Conservation (phyloP, 768 basidiomycete genomes). For the Panellus pusillus region DNA sequence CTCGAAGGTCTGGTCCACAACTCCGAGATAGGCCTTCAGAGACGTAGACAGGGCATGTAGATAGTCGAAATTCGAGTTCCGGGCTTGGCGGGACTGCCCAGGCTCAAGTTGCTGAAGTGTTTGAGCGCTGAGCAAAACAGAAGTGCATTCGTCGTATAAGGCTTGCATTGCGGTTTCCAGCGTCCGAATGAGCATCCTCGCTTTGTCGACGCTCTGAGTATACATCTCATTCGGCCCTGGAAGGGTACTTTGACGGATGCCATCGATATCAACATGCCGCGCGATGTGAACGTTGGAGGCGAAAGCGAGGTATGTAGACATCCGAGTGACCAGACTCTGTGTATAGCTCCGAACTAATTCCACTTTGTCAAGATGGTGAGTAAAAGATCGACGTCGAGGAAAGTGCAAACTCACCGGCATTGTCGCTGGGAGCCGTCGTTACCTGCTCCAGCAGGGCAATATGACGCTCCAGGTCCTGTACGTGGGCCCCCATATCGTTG, state of each 20-base stretch:
- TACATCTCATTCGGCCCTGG: conserved; percentile 53
- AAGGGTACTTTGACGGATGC: conserved; percentile 52
- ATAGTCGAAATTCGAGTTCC: conserved; percentile 40
- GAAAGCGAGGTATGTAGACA: conserved; percentile 58
- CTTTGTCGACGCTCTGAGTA: conserved; percentile 64
- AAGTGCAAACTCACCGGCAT: conserved; percentile 36
- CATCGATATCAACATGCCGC: conserved; percentile 81
- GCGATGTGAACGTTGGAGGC: conserved; percentile 77
- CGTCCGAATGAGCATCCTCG: conserved; percentile 63
- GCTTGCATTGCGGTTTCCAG: conserved; percentile 72
- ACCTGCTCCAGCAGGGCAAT: conserved; percentile 40
- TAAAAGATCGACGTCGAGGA: background rate
- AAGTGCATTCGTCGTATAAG: conserved; percentile 68
- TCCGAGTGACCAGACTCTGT: conserved; percentile 51
- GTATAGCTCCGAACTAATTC: conserved; percentile 43
- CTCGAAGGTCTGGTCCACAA: conserved; percentile 61
- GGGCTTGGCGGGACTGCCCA: conserved; percentile 31
- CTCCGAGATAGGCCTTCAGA: conserved; percentile 54
- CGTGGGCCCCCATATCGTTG: conserved; percentile 49
- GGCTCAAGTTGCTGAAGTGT: conserved; percentile 41
- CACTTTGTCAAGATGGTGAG: conserved; percentile 28
- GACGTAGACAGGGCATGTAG: conserved; percentile 52
- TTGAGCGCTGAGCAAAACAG: conserved; percentile 62
- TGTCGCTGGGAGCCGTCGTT: conserved; percentile 32
- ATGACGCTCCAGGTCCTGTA: conserved; percentile 51